These are phyloP conservation scores for Oryza australiensis DNA, from an alignment of 176 grass and related monocot genomes.

Conservation along the genomic window DNA sequence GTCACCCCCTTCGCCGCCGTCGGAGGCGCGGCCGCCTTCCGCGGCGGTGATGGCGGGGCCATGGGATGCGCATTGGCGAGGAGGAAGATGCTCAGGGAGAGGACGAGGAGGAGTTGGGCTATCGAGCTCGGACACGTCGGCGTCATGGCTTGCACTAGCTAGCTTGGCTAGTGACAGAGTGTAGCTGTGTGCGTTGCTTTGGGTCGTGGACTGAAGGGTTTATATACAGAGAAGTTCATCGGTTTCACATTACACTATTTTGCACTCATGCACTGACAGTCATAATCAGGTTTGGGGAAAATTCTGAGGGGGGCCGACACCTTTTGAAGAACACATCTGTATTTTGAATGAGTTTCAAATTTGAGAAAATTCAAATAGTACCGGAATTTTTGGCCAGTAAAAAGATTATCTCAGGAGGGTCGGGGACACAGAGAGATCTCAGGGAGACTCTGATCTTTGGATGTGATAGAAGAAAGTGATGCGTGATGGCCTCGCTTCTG, in stretches of 20 bases:
- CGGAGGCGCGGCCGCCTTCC: background rate
- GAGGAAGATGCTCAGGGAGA: conserved; percentile 5
- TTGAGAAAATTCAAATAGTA: background rate
- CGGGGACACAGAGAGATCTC: too few relatives aligned
- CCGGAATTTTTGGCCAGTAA: background rate
- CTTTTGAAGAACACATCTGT: background rate
- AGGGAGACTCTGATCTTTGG: background rate
- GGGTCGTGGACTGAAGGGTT: background rate
- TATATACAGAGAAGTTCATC: background rate
- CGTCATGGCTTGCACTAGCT: conserved; percentile 12
- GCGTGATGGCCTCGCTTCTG: background rate
- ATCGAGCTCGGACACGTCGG: background rate
- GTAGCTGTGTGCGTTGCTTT: background rate
- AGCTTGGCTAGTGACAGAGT: background rate
- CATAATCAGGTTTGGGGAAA: background rate
- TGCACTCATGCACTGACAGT: background rate
- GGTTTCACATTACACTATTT: background rate
- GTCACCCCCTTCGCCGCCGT: background rate
- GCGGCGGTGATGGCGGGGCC: background rate
- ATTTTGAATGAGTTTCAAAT: background rate
- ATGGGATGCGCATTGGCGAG: conserved; percentile 27
- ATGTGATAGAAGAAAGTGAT: background rate
- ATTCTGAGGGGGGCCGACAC: too few relatives aligned
- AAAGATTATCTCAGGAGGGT: background rate
- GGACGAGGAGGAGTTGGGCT: conserved; percentile 10